Evolutionary conservation across 495 filamentous ascomycete genomes (phyloP).

Genomic region (Pseudoneurospora amorphoporcata): DNA sequence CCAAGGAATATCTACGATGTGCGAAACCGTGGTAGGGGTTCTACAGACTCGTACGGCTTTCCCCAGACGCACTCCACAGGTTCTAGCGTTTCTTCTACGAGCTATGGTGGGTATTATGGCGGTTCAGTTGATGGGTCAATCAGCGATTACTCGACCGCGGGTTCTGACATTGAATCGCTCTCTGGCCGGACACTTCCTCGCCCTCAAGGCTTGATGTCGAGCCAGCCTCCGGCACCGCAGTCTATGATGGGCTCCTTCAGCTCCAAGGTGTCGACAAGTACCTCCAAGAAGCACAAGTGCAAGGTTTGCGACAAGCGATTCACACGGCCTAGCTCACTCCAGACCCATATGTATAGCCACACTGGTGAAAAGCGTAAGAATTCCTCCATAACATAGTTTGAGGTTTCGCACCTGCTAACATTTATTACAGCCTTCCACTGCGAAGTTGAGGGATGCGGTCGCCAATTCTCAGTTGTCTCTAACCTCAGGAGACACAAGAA

Average conservation of each 20-base stretch:
- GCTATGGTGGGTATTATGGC: conserved; percentile 66
- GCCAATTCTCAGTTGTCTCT: conserved; percentile 96
- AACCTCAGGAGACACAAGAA: conserved; percentile 93
- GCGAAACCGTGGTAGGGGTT: conserved; percentile 46
- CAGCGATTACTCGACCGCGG: conserved; percentile 89
- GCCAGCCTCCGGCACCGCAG: conserved; percentile 72
- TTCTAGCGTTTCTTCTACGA: conserved; percentile 84
- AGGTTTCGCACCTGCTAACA: conserved; percentile 23
- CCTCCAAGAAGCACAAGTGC: conserved; percentile 99
- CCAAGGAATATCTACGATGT: conserved; percentile 81
- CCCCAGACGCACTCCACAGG: conserved; percentile 83
- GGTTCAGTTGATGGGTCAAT: conserved; percentile 83
- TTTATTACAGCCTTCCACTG: conserved; percentile 68
- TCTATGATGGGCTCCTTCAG: conserved; percentile 99
- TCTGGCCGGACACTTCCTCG: conserved; percentile 74
- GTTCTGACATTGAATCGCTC: conserved; percentile 71
- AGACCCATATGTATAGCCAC: conserved; percentile 98
- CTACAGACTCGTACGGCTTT: conserved; percentile 88
- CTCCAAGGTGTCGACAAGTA: conserved; percentile 90
- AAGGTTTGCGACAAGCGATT: conserved; percentile 99
- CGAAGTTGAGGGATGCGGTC: conserved; percentile 89
- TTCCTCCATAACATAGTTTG: neutral
- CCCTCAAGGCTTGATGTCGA: conserved; percentile 58
- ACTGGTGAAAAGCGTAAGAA: conserved; percentile 97
- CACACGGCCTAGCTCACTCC: conserved; percentile 88